Conservation (phyloP, 2,329 filamentous ascomycete genomes). For the Botrytis fabae region DNA sequence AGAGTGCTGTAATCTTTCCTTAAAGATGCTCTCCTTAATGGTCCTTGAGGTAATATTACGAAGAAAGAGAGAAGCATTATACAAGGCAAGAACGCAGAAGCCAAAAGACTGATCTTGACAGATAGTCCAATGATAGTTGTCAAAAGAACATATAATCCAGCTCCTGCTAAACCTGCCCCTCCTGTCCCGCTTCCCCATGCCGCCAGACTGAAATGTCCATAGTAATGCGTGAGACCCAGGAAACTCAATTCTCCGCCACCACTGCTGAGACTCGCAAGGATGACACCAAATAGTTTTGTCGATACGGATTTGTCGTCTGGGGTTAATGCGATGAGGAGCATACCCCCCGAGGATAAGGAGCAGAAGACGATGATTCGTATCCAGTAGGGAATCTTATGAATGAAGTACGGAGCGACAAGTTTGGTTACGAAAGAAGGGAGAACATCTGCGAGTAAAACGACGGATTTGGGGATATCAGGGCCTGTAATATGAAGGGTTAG, state of each 20-base stretch:
- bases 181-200: slow-evolving; percentile 93
- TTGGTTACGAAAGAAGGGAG: slow-evolving; percentile 87
- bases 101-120: slow-evolving; percentile 72
- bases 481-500: slow-evolving; percentile 41
- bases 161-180: slow-evolving; percentile 82
- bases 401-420: slow-evolving; percentile 88
- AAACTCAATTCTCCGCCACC: slow-evolving; percentile 91
- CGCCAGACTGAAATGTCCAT: slow-evolving; percentile 81
- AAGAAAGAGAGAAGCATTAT: slow-evolving; percentile 90
- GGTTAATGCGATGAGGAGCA: slow-evolving; percentile 84
- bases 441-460: slow-evolving; percentile 91
- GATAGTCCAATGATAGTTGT: slow-evolving; percentile 78
- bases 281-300: slow-evolving; percentile 78
- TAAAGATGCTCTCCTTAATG: slow-evolving; percentile 52
- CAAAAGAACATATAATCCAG: slow-evolving; percentile 81
- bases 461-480: slow-evolving; percentile 78
- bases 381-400: slow-evolving; percentile 80
- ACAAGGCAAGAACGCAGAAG: slow-evolving; percentile 74
- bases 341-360: slow-evolving; percentile 73
- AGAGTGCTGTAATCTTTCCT: slow-evolving; percentile 54
- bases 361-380: slow-evolving; percentile 74
- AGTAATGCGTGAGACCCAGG: slow-evolving; percentile 87
- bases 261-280: slow-evolving; percentile 80
- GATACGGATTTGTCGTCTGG: slow-evolving; percentile 65
- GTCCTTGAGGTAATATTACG: slow-evolving; percentile 68